Conservation (phyloP, 768 basidiomycete genomes). For the Amylocystis lapponica region DNA sequence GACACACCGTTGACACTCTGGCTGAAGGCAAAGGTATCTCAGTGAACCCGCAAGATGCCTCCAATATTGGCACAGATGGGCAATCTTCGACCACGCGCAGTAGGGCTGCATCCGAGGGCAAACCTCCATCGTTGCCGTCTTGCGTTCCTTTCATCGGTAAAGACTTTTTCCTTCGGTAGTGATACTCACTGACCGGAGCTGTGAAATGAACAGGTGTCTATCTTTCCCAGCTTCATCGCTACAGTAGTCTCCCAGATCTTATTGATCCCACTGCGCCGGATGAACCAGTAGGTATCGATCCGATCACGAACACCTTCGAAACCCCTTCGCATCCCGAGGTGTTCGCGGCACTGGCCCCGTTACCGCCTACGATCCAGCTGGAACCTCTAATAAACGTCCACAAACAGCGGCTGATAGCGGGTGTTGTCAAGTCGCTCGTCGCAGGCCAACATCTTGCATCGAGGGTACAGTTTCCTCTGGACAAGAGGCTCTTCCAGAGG, state of each 20-base stretch:
- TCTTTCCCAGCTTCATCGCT: conserved; percentile 61
- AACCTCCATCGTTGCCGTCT: conserved; percentile 37
- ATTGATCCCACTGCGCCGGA: conserved; percentile 81
- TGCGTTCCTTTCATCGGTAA: conserved; percentile 84
- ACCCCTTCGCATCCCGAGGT: conserved; percentile 73
- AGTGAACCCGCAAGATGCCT: conserved; percentile 45
- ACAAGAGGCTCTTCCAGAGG: conserved; percentile 72
- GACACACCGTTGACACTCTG: conserved; percentile 56
- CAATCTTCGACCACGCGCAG: conserved; percentile 27
- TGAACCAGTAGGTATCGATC: conserved; percentile 59
- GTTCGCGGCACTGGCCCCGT: conserved; percentile 63
- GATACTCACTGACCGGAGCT: background rate
- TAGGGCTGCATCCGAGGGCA: conserved; percentile 35
- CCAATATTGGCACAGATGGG: conserved; percentile 39
- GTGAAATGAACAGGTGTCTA: conserved; percentile 53
- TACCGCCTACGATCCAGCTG: conserved; percentile 72
- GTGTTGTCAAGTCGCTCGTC: conserved; percentile 74
- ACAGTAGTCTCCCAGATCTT: conserved; percentile 66
- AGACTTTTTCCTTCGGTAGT: conserved; percentile 14
- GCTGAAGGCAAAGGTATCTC: conserved; percentile 61
- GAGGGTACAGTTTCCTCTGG: conserved; percentile 59
- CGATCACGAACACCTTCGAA: conserved; percentile 56
- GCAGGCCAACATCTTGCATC: conserved; percentile 80
- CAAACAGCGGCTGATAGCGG: conserved; percentile 79
- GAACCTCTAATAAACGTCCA: conserved; percentile 87